Evolutionary conservation across 2,329 filamentous ascomycete genomes (phyloP).

Genomic region (Aspergillus novoparasiticus): DNA sequence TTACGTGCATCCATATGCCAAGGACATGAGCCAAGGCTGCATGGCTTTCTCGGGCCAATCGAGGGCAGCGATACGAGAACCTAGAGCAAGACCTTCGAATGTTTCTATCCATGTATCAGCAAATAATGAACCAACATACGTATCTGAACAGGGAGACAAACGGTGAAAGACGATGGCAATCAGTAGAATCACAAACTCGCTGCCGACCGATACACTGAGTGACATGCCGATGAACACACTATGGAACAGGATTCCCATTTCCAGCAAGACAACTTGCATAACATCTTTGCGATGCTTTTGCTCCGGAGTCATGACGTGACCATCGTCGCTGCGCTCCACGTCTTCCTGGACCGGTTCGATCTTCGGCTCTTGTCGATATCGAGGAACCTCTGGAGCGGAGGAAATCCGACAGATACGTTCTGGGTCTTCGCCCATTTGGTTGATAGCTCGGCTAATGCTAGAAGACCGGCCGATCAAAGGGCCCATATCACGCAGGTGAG

Average conservation of each 20-base stretch:
- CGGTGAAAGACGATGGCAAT: slow-evolving; percentile 42
- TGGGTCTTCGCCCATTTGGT: slow-evolving; percentile 27
- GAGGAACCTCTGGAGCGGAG: slow-evolving; percentile 22
- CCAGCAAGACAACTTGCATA: slow-evolving; percentile 73
- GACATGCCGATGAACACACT: slow-evolving; percentile 57
- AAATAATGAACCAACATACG: neutral
- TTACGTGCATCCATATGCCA: slow-evolving; percentile 66
- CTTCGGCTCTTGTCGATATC: slow-evolving; percentile 18
- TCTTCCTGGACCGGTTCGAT: slow-evolving; percentile 19
- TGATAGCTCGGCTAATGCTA: slow-evolving; percentile 33
- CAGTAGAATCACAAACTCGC: slow-evolving; percentile 36
- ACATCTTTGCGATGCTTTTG: slow-evolving; percentile 63
- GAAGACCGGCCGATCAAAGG: slow-evolving; percentile 30
- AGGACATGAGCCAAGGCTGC: slow-evolving; percentile 70
- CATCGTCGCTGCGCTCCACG: slow-evolving; percentile 20
- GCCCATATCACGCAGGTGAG: slow-evolving; percentile 30
- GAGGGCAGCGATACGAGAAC: slow-evolving; percentile 36
- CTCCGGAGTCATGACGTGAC: slow-evolving; percentile 23
- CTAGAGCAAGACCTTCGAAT: slow-evolving; percentile 38
- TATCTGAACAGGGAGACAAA: slow-evolving; percentile 19
- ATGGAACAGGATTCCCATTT: slow-evolving; percentile 78
- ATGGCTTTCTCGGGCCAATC: slow-evolving; percentile 31
- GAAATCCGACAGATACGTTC: slow-evolving; percentile 27
- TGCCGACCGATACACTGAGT: slow-evolving; percentile 37
- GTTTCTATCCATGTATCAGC: slow-evolving; percentile 27